phyloP scores from a whole-genome alignment of 805 yeast genomes.

The Saccharomycopsis schoenii region DNA sequence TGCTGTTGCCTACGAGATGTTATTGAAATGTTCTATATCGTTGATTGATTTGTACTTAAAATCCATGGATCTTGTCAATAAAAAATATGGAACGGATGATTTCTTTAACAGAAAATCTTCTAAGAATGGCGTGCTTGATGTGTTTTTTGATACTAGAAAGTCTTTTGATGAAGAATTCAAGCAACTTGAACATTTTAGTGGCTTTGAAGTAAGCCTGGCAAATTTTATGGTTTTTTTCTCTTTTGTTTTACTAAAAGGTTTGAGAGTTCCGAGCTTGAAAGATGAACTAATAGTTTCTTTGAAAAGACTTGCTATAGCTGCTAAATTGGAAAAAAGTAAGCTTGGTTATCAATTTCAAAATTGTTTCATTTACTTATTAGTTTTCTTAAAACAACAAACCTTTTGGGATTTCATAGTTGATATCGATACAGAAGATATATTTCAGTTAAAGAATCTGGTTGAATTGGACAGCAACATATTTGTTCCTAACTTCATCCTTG shows the following conservation, averaged over 20 bases:
- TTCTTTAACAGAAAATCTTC: neutral
- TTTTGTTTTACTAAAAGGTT: neutral
- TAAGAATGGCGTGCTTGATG: neutral
- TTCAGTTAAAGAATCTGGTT: neutral
- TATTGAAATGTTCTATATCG: neutral
- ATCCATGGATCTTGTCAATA: neutral
- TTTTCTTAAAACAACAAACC: neutral
- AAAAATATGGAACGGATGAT: neutral
- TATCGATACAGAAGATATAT: neutral
- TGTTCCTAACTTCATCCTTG: constrained; percentile 4
- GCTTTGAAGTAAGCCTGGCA: neutral
- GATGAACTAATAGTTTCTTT: neutral
- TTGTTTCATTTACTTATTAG: neutral
- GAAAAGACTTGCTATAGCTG: neutral
- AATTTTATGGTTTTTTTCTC: constrained; percentile 3
- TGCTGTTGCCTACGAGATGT: neutral
- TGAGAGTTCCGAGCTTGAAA: constrained; percentile 4
- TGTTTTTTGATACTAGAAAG: neutral
- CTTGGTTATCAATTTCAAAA: neutral
- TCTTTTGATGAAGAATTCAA: neutral
- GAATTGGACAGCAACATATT: constrained; percentile 1
- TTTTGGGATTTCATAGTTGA: constrained; percentile 1
- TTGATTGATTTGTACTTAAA: neutral
- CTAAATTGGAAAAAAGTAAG: neutral
- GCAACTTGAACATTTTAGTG: neutral